phyloP scores from a whole-genome alignment of 2,329 filamentous ascomycete genomes.

The Fusarium incarnatum region DNA sequence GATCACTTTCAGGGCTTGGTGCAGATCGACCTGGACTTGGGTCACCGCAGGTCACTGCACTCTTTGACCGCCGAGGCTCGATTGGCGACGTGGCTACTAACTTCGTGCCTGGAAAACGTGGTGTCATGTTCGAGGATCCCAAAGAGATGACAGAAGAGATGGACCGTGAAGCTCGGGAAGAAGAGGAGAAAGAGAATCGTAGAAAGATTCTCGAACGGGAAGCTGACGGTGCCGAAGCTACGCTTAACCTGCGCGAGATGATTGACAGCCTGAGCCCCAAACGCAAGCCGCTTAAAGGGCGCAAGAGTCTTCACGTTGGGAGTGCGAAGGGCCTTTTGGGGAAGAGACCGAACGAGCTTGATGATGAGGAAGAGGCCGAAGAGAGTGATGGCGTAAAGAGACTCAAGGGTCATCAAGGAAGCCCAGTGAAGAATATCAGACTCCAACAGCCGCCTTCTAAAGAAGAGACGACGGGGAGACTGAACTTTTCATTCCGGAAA shows the following conservation, averaged over 20 bases:
- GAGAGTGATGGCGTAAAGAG: slow-evolving; percentile 74
- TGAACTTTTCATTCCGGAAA: slow-evolving; percentile 62
- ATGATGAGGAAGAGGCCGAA: slow-evolving; percentile 68
- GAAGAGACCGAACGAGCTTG: slow-evolving; percentile 78
- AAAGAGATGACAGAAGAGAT: slow-evolving; percentile 71
- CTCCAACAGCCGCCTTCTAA: slow-evolving; percentile 76
- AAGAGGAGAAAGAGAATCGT: slow-evolving; percentile 70
- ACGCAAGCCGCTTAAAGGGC: slow-evolving; percentile 72
- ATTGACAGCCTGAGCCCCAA: slow-evolving; percentile 83
- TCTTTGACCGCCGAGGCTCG: slow-evolving; percentile 77
- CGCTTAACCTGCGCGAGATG: slow-evolving; percentile 78
- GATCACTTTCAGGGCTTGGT: slow-evolving; percentile 74
- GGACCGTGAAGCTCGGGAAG: slow-evolving; percentile 68
- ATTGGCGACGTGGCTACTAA: slow-evolving; percentile 74
- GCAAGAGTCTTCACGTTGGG: slow-evolving; percentile 82
- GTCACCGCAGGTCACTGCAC: slow-evolving; percentile 77
- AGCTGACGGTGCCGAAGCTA: slow-evolving; percentile 63
- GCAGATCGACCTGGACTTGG: slow-evolving; percentile 78
- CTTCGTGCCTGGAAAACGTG: slow-evolving; percentile 68
- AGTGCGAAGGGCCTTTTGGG: slow-evolving; percentile 79
- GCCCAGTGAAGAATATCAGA: slow-evolving; percentile 80
- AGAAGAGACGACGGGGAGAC: slow-evolving; percentile 72
- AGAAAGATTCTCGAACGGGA: slow-evolving; percentile 67
- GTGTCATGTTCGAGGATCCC: slow-evolving; percentile 74
- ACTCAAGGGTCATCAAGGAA: slow-evolving; percentile 76